Evolutionary conservation across 2,329 filamentous ascomycete species (phyloP), one percentile per base, ranked within the genome.

Genomic region (Fusarium sp.): DNA sequence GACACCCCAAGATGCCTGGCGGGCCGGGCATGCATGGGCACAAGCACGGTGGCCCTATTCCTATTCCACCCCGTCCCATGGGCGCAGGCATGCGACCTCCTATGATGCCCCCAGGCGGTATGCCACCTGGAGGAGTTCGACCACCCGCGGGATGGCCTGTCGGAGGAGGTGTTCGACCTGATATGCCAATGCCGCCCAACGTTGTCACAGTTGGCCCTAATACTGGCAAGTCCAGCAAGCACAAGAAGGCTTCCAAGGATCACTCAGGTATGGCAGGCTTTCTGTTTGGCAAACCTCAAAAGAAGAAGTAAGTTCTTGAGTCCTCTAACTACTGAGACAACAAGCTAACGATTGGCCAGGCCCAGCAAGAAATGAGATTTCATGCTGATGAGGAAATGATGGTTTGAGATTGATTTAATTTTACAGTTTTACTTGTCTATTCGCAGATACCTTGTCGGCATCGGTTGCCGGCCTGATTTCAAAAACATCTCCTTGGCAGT

Each of bases 241-340:
- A 72, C 31, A 80, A 79, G 70, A 79, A 79, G 69, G 52, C 66
- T 28, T 55, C 52, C 17, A 63, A 66, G 18, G 62, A 69, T 24
- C 61, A 70, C 31, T 75, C 76, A 17, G 63, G 48, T 12, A 49
- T 77, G 65, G 66, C 72, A 54, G 75, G 72, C 22, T 80, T 80
- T 54, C 72, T 80, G 48, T 78, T 76, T 39, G 79, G 78, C 51
- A 80, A 79, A 48, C 78, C 79, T 28, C 52, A 67, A 24, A 80
- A 79, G 74, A 80, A 81, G 77, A 82, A 80, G 77, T 81, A 64
- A 75, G 79, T 76, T 26, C 17, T 24, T 9, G 8, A 28, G 20
- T 26, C 20, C 17, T 20, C 9, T 5, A n/a, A 26, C 35, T 8
- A 22, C 26, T 22, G 11, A 35, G 45, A 18, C 35, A 66, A n/a